Conservation (phyloP, 148 eudicot genomes). For the Selenicereus undatus region DNA sequence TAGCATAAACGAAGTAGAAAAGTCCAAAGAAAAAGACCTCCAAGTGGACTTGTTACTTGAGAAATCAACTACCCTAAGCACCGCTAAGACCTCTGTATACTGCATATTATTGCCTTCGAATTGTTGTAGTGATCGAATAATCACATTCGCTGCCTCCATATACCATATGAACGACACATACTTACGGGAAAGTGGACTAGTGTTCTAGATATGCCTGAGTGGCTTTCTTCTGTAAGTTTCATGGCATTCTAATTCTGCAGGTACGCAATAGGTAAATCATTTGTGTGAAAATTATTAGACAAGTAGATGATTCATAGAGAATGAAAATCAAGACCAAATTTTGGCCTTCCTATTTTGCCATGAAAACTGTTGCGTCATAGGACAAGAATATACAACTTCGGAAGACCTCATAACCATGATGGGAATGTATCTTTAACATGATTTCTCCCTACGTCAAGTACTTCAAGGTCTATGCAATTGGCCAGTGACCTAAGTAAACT, state of each 20-base stretch:
- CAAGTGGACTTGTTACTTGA: too few species aligned
- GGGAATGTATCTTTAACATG: conserved; percentile 38
- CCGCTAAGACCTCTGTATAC: not conserved
- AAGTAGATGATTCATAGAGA: conserved; percentile 35
- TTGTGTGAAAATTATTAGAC: conserved; percentile 32
- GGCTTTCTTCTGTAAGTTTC: not conserved
- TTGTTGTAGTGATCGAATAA: conserved; percentile 19
- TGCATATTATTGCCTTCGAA: conserved; percentile 8
- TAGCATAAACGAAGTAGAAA: too few species aligned
- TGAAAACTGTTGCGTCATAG: conserved; percentile 32
- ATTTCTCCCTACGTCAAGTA: conserved; percentile 33
- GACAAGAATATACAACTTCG: conserved; percentile 31
- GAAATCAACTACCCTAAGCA: too few species aligned
- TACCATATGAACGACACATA: not conserved
- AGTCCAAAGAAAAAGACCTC: too few species aligned
- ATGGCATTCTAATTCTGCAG: conserved; percentile 28
- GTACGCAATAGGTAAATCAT: conserved; percentile 25
- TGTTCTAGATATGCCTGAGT: not conserved
- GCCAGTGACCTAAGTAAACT: conserved; percentile 22
- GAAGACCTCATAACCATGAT: conserved; percentile 32
- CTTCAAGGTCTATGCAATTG: conserved; percentile 20
- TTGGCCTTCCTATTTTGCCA: conserved; percentile 17
- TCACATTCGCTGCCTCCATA: not conserved
- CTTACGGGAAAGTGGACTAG: not conserved
- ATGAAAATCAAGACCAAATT: not conserved